Conservation (phyloP, 768 basidiomycete genomes). For the Holtermannia corniformis region DNA sequence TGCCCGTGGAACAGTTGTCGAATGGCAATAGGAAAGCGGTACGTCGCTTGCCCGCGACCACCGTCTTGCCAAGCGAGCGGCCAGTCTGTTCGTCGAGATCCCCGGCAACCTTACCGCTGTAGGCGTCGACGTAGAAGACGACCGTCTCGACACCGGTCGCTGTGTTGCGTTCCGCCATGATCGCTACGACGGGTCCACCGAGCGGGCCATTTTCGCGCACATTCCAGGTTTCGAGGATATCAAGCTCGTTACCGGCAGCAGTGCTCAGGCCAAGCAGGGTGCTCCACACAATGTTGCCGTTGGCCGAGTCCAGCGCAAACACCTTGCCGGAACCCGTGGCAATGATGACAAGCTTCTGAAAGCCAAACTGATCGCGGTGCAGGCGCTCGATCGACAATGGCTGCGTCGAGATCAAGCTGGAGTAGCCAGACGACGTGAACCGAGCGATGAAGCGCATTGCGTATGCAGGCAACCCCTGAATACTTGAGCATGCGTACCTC, state of each 20-base stretch:
- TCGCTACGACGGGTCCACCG: conserved; percentile 23
- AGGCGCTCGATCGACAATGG: conserved; percentile 44
- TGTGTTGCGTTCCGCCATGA: conserved; percentile 18
- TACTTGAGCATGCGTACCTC: not conserved
- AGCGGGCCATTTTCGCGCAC: conserved; percentile 25
- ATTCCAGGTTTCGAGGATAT: conserved; percentile 28
- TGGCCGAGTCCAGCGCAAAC: conserved; percentile 71
- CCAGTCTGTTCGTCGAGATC: conserved; percentile 8
- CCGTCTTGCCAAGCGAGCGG: conserved; percentile 20
- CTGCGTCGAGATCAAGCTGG: conserved; percentile 24
- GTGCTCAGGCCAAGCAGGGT: conserved; percentile 64
- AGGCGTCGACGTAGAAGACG: conserved; percentile 35
- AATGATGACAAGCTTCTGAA: conserved; percentile 69
- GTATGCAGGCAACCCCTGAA: conserved; percentile 62
- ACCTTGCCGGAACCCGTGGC: conserved; percentile 65
- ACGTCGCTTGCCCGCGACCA: conserved; percentile 21
- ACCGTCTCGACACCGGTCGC: conserved; percentile 19
- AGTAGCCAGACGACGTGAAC: conserved; percentile 47
- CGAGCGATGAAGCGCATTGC: conserved; percentile 57
- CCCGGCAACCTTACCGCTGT: conserved; percentile 26
- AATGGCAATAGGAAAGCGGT: conserved; percentile 29
- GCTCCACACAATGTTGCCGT: conserved; percentile 70
- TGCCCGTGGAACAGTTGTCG: conserved; percentile 32
- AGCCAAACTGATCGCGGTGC: conserved; percentile 69
- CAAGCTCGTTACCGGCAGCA: conserved; percentile 42